These are phyloP conservation scores for Peronospora tabacina DNA, from an alignment of 352 stramenopile genomes.

Conservation along the genomic window DNA sequence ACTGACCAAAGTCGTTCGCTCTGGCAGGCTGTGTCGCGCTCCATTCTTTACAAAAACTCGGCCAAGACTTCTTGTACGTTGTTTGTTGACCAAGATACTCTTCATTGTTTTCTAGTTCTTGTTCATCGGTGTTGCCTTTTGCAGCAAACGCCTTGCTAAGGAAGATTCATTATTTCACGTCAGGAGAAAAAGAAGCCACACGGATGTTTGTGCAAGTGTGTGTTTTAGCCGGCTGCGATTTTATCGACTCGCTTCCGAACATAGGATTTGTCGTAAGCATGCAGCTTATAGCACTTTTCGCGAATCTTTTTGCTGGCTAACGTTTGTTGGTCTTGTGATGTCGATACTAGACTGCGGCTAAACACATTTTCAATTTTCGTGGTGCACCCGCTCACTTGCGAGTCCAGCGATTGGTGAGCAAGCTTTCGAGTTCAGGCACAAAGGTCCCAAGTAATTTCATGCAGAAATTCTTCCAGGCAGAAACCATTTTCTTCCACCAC, in stretches of 20 bases:
- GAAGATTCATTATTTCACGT: slow-evolving; percentile 54
- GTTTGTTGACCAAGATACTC: background rate
- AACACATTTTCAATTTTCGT: slow-evolving; percentile 68
- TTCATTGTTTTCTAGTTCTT: background rate
- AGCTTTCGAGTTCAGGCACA: slow-evolving; percentile 39
- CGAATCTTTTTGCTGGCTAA: slow-evolving; percentile 2
- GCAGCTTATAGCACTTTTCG: background rate
- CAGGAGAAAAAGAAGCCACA: slow-evolving; percentile 45
- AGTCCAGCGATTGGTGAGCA: slow-evolving; percentile 54
- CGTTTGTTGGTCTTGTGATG: background rate
- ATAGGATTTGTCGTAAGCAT: slow-evolving; percentile 58
- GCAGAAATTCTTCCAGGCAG: slow-evolving; percentile 46
- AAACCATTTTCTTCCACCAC: slow-evolving; percentile 77
- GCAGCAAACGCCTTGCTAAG: slow-evolving; percentile 48
- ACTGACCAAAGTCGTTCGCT: background rate
- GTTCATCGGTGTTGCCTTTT: background rate
- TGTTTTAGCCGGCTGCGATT: slow-evolving; percentile 63
- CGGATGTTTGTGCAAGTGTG: slow-evolving; percentile 81
- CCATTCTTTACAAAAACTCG: slow-evolving; percentile 44
- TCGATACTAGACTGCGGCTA: slow-evolving; percentile 47
- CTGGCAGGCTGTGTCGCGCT: slow-evolving; percentile 40
- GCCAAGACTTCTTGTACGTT: slow-evolving; percentile 27
- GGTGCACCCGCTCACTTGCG: slow-evolving; percentile 45
- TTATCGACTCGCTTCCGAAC: slow-evolving; percentile 68
- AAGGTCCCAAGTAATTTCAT: slow-evolving; percentile 48